A percentile compares a stretch with the other conserved stretches of the same genome.
Conservation (phyloP, 345 rosid genomes). For the Populus tremula region DNA sequence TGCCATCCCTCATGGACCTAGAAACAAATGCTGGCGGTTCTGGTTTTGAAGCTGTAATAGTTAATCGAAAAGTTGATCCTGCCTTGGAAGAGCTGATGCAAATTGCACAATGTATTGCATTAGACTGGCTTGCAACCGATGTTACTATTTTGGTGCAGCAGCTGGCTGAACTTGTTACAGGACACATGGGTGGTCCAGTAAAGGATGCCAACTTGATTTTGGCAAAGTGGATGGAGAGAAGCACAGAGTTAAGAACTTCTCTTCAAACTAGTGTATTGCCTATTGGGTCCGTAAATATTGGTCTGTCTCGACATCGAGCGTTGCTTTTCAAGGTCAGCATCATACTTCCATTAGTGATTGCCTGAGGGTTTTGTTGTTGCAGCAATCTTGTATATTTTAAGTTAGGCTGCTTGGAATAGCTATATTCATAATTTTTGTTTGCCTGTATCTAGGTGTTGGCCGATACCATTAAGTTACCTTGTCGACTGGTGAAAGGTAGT, state of each 20-base stretch:
- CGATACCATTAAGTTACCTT: constrained; percentile 70
- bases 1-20: constrained; percentile 85
- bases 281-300: constrained; percentile 81
- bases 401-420: not conserved
- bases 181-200: constrained; percentile 94
- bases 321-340: constrained; percentile 88
- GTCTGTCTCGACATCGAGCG: constrained; percentile 94
- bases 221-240: constrained; percentile 86
- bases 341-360: constrained; percentile 13
- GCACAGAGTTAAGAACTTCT: constrained; percentile 72
- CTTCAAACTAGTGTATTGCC: constrained; percentile 78
- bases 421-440: constrained; percentile 24
- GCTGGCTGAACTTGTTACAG: constrained; percentile 93
- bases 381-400: not conserved
- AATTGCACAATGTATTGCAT: constrained; percentile 68
- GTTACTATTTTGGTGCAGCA: constrained; percentile 65
- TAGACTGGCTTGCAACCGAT: constrained; percentile 68
- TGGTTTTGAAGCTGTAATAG: constrained; percentile 79
- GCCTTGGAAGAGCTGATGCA: constrained; percentile 78
- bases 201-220: constrained; percentile 81
- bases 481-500: constrained; percentile 97
- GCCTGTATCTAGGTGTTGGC: constrained; percentile 73
- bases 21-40: constrained; percentile 67
- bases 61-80: constrained; percentile 68
- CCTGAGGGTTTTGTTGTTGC: no score